Evolutionary conservation across 768 basidiomycete genomes (phyloP), one percentile per base, ranked within the genome.

Genomic region (Suillus spraguei): DNA sequence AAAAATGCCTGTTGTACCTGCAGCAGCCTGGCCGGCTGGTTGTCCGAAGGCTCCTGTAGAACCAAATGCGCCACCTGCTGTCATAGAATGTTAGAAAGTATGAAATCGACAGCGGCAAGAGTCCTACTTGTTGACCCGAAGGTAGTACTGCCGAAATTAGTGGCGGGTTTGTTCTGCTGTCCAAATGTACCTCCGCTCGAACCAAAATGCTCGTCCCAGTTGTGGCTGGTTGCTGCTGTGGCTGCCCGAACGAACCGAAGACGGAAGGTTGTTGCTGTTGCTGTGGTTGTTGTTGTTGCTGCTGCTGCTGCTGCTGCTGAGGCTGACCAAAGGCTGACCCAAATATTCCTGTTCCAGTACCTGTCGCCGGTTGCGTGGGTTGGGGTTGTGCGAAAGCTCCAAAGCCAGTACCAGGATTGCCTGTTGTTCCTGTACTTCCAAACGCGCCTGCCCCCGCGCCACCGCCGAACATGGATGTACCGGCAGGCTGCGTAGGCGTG

Each of bases 201-300:
- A 55, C 77, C 72, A 35, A 81, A 82, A 76, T 65, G 49, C 66
- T 54, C 13, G 65, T 58, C 32, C 78, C 70, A 3, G 80, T 47
- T 64, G 70, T 63, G 4, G 69, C 70, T 65, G 68, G 74, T 56
- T 70, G 81, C 42, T 72, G 75, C 42, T 72, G 75, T 20, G 78
- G 74, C 72, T 85, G 85, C 38, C 84, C 83, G 72, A 90, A 89
- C 2, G 80, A 72, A 63, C 83, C 80, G 65, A 85, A 86, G 32
- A 80, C 74, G 39, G 79, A 72, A 7, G 74, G 70, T 61, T 78
- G 77, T 41, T 67, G 76, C 14, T 78, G 74, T 17, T 78, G 74
- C 71, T 85, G 71, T 59, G 72, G 77, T 11, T 35, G 35, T 47
- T 70, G 76, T 28, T 70, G 77, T 59, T 69, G 79, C 28, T 14